A percentile compares a stretch with the other conserved stretches of the same genome.
phyloP scores from a whole-genome alignment of 768 basidiomycete species.

The Boletus tomentosulus region DNA sequence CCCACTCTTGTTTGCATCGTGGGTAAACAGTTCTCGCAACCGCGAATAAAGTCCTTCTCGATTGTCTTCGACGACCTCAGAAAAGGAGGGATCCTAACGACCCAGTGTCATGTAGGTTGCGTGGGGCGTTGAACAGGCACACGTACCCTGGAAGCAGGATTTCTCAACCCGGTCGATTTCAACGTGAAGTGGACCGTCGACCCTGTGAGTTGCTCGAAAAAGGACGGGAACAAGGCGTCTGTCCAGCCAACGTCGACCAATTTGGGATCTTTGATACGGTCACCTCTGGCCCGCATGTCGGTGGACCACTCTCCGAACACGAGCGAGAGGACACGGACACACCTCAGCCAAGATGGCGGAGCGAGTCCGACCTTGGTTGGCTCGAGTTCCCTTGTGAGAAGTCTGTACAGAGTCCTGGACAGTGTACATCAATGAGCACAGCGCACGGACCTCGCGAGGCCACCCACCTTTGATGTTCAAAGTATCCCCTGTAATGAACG shows the following conservation, averaged over 20 bases:
- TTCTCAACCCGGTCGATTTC: constrained; percentile 6
- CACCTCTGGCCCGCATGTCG: constrained; percentile 30
- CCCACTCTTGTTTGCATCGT: constrained; percentile 14
- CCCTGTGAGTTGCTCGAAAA: constrained; percentile 16
- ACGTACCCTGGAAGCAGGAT: constrained; percentile 16
- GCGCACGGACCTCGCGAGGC: background rate
- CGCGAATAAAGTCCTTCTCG: constrained; percentile 10
- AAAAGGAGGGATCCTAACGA: constrained; percentile 14
- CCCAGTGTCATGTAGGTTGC: background rate
- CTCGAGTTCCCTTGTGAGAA: constrained; percentile 21
- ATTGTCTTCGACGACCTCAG: constrained; percentile 14
- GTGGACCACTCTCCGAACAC: constrained; percentile 32
- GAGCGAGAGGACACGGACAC: constrained; percentile 34
- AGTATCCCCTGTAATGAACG: constrained; percentile 34
- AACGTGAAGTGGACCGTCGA: constrained; percentile 20
- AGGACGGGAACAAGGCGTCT: constrained; percentile 30
- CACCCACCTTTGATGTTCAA: constrained; percentile 46
- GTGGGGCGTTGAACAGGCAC: background rate
- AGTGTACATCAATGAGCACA: background rate
- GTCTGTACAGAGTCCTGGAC: constrained; percentile 30
- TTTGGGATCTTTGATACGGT: constrained; percentile 30
- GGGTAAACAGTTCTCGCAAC: constrained; percentile 19
- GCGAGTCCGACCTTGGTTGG: constrained; percentile 32
- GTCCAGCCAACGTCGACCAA: constrained; percentile 42
- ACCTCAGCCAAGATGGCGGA: constrained; percentile 29